Evolutionary conservation across 2,329 filamentous ascomycete species (phyloP).

Genomic region (Hymenotorrendiella dingleyae): DNA sequence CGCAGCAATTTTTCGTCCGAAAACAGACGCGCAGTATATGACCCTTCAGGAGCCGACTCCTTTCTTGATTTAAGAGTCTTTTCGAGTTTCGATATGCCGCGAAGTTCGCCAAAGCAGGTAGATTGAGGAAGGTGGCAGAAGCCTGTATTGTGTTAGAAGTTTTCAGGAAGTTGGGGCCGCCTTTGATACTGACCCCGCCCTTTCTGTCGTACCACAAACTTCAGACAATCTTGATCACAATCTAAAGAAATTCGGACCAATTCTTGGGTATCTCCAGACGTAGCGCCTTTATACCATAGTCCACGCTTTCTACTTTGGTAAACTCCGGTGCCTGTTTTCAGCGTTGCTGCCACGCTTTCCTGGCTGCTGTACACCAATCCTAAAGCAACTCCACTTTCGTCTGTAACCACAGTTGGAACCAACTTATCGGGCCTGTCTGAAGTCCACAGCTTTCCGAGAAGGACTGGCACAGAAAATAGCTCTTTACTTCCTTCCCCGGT

Average conservation of each 20-base stretch:
- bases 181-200: slow-evolving; percentile 51
- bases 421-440: slow-evolving; percentile 80
- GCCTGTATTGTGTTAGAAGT: slow-evolving; percentile 34
- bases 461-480: slow-evolving; percentile 59
- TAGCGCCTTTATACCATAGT: slow-evolving; percentile 93
- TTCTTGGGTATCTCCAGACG: slow-evolving; percentile 89
- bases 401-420: slow-evolving; percentile 83
- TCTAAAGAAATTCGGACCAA: slow-evolving; percentile 79
- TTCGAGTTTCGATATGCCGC: slow-evolving; percentile 76
- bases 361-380: slow-evolving; percentile 92
- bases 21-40: slow-evolving; percentile 90
- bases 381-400: slow-evolving; percentile 77
- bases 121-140: slow-evolving; percentile 94
- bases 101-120: slow-evolving; percentile 84
- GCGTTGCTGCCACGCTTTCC: slow-evolving; percentile 80
- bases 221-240: slow-evolving; percentile 88
- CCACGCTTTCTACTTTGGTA: slow-evolving; percentile 96
- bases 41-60: slow-evolving; percentile 74
- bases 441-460: slow-evolving; percentile 70
- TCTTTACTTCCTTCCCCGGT: slow-evolving; percentile 53
- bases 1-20: slow-evolving; percentile 82
- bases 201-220: slow-evolving; percentile 84
- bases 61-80: slow-evolving; percentile 81
- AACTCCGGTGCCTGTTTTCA: slow-evolving; percentile 72
- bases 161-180: not conserved